Evolutionary conservation across 768 basidiomycete species (phyloP).

Genomic region (Pisolithus sp.): DNA sequence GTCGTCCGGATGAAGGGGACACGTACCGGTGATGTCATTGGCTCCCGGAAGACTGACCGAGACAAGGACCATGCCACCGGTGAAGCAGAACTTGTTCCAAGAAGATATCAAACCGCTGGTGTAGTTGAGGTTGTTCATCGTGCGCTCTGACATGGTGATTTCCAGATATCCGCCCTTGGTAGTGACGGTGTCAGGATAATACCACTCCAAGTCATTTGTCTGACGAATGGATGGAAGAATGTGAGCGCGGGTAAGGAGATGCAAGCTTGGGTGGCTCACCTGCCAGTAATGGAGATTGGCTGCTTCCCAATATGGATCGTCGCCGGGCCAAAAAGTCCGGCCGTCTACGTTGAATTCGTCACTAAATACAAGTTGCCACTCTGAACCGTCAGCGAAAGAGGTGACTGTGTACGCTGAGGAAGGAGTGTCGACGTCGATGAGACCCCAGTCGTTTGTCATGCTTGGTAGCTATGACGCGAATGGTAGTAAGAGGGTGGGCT

Average conservation of each 20-base stretch:
- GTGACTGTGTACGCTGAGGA: slow-evolving; percentile 43
- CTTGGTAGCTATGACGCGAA: slow-evolving; percentile 39
- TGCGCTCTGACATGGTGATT: slow-evolving; percentile 62
- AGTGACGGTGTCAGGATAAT: slow-evolving; percentile 72
- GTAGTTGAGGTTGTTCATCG: slow-evolving; percentile 67
- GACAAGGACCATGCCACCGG: slow-evolving; percentile 72
- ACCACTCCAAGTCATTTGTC: slow-evolving; percentile 84
- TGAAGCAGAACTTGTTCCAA: slow-evolving; percentile 94
- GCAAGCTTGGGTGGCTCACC: slow-evolving; percentile 23
- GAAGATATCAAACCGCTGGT: slow-evolving; percentile 63
- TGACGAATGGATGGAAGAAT: slow-evolving; percentile 16
- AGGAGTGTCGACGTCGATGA: slow-evolving; percentile 78
- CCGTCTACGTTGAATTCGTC: slow-evolving; percentile 84
- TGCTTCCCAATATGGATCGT: slow-evolving; percentile 90
- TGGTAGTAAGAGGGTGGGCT: slow-evolving; percentile 1
- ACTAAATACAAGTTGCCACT: slow-evolving; percentile 70
- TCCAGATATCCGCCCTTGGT: slow-evolving; percentile 70
- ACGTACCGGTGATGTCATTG: slow-evolving; percentile 41
- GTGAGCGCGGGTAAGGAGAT: not conserved
- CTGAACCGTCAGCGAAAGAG: slow-evolving; percentile 47
- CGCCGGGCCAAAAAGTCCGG: slow-evolving; percentile 70
- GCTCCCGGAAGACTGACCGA: slow-evolving; percentile 68
- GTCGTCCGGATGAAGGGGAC: not conserved
- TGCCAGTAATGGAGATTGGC: slow-evolving; percentile 77
- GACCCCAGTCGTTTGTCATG: slow-evolving; percentile 56